Percentiles rank a stretch among this genome's conserved stretches.
Evolutionary conservation across 495 filamentous ascomycete species (phyloP).

Genomic region (Xylaria intraflava): DNA sequence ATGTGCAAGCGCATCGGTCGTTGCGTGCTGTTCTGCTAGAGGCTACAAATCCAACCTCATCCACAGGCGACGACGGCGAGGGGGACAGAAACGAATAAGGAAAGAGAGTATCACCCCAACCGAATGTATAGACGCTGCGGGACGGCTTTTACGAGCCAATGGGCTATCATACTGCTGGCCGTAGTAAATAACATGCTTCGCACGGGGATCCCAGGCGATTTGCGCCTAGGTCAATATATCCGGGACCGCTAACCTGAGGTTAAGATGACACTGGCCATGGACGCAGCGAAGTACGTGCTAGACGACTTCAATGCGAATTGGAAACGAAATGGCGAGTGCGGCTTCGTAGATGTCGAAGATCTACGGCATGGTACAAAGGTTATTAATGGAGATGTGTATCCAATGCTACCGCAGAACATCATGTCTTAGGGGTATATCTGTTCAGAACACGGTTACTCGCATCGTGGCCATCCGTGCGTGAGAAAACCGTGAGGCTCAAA

Average conservation of each 20-base stretch:
- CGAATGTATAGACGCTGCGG: constrained; percentile 35
- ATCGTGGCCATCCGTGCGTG: not conserved
- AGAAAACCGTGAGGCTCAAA: not conserved
- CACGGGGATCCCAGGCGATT: constrained; percentile 35
- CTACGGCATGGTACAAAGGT: constrained; percentile 26
- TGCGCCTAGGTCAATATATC: constrained; percentile 35
- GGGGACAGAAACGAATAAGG: constrained; percentile 11
- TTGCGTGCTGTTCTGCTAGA: constrained; percentile 5
- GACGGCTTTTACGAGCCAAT: constrained; percentile 45
- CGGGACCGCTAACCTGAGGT: constrained; percentile 49
- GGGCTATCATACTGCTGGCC: constrained; percentile 47
- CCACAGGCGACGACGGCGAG: not conserved
- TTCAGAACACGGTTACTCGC: not conserved
- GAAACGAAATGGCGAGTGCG: constrained; percentile 25
- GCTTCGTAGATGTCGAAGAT: constrained; percentile 12
- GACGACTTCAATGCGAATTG: constrained; percentile 32
- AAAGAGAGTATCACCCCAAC: constrained; percentile 27
- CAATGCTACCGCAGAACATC: constrained; percentile 29
- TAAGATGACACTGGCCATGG: constrained; percentile 47
- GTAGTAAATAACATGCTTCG: constrained; percentile 35
- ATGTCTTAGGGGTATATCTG: constrained; percentile 20
- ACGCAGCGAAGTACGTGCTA: constrained; percentile 36
- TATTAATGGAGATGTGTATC: constrained; percentile 38
- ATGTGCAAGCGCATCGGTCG: not conserved
- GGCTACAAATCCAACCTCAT: not conserved